A percentile compares a stretch with the other conserved stretches of the same genome.
Conservation (phyloP, 2,329 filamentous ascomycete genomes). For the Grosmannia huntii region DNA sequence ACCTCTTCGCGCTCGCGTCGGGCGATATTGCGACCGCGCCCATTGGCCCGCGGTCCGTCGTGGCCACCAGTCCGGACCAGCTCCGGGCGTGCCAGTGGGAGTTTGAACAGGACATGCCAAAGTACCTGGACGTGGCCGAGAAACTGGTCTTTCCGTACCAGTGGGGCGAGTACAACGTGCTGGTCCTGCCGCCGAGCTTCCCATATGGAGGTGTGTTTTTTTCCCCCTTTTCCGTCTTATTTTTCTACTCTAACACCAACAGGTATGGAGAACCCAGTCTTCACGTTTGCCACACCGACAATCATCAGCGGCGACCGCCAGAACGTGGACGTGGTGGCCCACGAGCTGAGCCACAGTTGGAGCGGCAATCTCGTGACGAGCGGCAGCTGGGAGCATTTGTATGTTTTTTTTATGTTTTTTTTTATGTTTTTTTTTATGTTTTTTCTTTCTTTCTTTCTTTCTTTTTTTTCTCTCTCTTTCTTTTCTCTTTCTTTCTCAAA, state of each 20-base stretch:
- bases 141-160: conserved; percentile 71
- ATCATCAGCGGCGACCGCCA: conserved; percentile 83
- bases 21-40: conserved; percentile 77
- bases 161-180: conserved; percentile 91
- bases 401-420: conserved; percentile 17
- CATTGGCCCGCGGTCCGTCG: conserved; percentile 73
- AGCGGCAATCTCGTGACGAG: conserved; percentile 76
- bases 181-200: conserved; percentile 82
- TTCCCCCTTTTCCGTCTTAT: no score
- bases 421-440: no score
- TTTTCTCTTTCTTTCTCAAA: no score
- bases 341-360: conserved; percentile 68
- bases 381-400: conserved; percentile 72
- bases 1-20: conserved; percentile 83
- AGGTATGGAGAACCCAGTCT: conserved; percentile 89
- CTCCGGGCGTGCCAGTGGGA: conserved; percentile 79
- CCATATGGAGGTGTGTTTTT: conserved; percentile 82
- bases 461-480: no score
- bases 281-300: conserved; percentile 89
- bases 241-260: no score
- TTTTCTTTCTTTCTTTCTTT: no score
- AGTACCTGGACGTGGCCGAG: conserved; percentile 80
- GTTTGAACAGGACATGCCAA: conserved; percentile 78
- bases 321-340: conserved; percentile 93
- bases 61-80: conserved; percentile 82